A percentile compares a stretch with the other conserved stretches of the same genome.
Evolutionary conservation across 2,329 filamentous ascomycete species (phyloP).

Genomic region (Colletotrichum neosansevieriae): DNA sequence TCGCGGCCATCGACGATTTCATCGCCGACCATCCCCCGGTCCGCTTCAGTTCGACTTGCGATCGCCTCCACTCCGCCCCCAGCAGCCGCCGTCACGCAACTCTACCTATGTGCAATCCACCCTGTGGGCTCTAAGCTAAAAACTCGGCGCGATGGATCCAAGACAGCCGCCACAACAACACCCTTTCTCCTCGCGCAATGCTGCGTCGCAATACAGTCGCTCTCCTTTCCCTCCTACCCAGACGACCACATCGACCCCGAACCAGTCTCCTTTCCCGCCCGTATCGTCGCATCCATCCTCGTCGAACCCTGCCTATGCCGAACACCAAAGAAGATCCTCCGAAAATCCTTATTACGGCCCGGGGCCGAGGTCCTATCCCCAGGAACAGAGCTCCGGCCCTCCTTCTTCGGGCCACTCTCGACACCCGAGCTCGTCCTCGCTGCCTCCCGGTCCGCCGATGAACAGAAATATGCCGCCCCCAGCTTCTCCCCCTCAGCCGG

Average conservation of each 20-base stretch:
- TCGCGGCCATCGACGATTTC: conserved; percentile 23
- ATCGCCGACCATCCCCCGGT: neutral
- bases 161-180: conserved; percentile 50
- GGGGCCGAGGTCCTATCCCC: conserved; percentile 49
- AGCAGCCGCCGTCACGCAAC: conserved; percentile 26
- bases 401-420: conserved; percentile 54
- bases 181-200: conserved; percentile 44
- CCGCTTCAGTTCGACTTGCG: conserved; percentile 24
- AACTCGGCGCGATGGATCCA: conserved; percentile 51
- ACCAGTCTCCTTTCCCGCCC: conserved; percentile 41
- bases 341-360: conserved; percentile 58
- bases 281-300: conserved; percentile 32
- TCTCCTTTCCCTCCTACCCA: conserved; percentile 44
- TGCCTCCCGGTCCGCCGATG: conserved; percentile 52
- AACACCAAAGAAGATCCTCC: conserved; percentile 54
- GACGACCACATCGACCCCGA: conserved; percentile 33
- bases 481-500: conserved; percentile 57
- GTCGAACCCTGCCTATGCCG: conserved; percentile 47
- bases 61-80: conserved; percentile 26
- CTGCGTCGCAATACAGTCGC: conserved; percentile 48
- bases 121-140: conserved; percentile 49
- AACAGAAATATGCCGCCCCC: conserved; percentile 61
- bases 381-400: conserved; percentile 47
- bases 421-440: conserved; percentile 59
- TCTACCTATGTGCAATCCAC: conserved; percentile 35